phyloP scores from a whole-genome alignment of 2,329 filamentous ascomycete species.

The Aspergillus costaricaensis region DNA sequence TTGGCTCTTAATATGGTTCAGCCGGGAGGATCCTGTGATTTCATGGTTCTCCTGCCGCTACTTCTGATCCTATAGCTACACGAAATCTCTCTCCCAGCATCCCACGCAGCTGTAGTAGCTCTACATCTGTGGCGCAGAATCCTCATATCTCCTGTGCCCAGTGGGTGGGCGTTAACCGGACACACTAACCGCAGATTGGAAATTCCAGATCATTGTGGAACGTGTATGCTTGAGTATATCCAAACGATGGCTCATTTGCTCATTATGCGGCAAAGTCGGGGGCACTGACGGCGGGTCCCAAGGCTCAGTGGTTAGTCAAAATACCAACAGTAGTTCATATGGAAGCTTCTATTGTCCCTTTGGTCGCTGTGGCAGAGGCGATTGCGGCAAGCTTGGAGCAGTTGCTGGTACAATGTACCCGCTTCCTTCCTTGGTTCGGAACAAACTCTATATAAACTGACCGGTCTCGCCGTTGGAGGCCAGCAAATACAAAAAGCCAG shows the following conservation, averaged over 20 bases:
- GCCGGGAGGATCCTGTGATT: not conserved
- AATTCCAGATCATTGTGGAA: not conserved
- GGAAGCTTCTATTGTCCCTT: not conserved
- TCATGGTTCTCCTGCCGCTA: not conserved
- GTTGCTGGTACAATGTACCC: slow-evolving; percentile 32
- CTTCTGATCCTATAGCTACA: not conserved
- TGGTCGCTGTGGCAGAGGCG: slow-evolving; percentile 7
- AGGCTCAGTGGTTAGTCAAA: slow-evolving; percentile 8
- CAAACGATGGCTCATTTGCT: not conserved
- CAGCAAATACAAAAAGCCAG: not conserved
- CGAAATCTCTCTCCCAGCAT: not conserved
- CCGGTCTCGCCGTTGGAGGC: slow-evolving; percentile 11
- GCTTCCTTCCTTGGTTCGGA: slow-evolving; percentile 39
- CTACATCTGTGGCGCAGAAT: not conserved
- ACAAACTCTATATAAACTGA: slow-evolving; percentile 34
- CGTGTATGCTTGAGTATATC: not conserved
- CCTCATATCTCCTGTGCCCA: not conserved
- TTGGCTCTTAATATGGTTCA: not conserved
- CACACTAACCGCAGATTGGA: not conserved
- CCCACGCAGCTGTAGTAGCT: not conserved
- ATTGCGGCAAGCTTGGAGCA: not conserved
- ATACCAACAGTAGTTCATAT: not conserved
- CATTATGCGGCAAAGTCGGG: slow-evolving; percentile 15
- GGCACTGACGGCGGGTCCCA: slow-evolving; percentile 3
- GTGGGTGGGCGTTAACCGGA: not conserved